Conservation (phyloP, 2,329 filamentous ascomycete genomes). For the Plectosphaerella sp. region DNA sequence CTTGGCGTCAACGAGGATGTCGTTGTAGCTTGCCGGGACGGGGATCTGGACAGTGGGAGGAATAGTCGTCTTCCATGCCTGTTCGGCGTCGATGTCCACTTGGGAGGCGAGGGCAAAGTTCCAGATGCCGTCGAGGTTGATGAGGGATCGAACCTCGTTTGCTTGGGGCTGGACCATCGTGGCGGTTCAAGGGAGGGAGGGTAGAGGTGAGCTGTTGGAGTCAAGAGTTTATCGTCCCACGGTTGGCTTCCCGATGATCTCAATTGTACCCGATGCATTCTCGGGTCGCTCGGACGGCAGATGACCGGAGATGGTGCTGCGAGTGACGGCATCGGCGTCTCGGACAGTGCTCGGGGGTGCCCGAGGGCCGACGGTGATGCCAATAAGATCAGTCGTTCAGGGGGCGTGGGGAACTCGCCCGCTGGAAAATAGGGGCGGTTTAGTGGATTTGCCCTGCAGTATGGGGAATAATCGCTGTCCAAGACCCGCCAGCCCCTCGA, state of each 20-base stretch:
- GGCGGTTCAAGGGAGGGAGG: not conserved
- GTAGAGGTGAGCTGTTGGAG: not conserved
- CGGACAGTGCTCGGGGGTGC: not conserved
- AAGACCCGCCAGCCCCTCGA: not conserved
- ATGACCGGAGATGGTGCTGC: not conserved
- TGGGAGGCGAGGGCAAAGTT: constrained; percentile 13
- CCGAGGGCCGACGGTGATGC: not conserved
- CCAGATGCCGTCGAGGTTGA: constrained; percentile 18
- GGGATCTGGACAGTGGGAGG: constrained; percentile 15
- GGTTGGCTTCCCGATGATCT: not conserved
- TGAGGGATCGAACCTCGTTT: constrained; percentile 8
- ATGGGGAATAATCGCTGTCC: not conserved
- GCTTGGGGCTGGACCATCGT: constrained; percentile 15
- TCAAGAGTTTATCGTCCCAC: not conserved
- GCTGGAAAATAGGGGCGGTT: not conserved
- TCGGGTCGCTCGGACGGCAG: not conserved
- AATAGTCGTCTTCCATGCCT: constrained; percentile 22
- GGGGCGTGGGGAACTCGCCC: not conserved
- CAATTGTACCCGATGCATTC: not conserved
- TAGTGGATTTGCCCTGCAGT: not conserved
- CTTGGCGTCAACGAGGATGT: constrained; percentile 14
- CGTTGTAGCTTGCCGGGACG: constrained; percentile 19
- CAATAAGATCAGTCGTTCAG: not conserved
- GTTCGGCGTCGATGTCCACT: constrained; percentile 8
- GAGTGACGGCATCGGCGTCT: not conserved